These are phyloP conservation scores for Kodamaea laetipori DNA, from an alignment of 805 yeast genomes.

Conservation along the genomic window DNA sequence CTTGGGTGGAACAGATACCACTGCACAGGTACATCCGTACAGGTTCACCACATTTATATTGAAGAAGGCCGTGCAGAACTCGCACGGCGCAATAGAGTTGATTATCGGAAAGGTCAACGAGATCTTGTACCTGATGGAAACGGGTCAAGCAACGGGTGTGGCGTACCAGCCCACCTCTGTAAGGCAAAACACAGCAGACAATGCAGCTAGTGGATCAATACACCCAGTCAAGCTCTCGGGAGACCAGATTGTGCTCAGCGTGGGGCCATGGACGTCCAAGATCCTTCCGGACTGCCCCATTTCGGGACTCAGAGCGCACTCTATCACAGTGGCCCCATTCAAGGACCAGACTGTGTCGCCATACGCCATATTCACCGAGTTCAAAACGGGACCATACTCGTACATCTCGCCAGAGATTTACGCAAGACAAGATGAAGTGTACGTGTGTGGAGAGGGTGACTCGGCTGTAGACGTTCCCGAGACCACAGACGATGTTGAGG, in stretches of 20 bases:
- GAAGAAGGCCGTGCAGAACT: constrained; percentile 68
- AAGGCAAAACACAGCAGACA: constrained; percentile 16
- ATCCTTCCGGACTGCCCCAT: constrained; percentile 92
- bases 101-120: constrained; percentile 82
- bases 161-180: constrained; percentile 54
- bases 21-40: constrained; percentile 97
- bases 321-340: constrained; percentile 85
- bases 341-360: constrained; percentile 76
- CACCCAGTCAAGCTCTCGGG: constrained; percentile 54
- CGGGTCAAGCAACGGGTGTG: constrained; percentile 73
- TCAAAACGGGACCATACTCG: constrained; percentile 63
- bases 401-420: constrained; percentile 92
- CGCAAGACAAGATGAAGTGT: constrained; percentile 93
- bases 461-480: constrained; percentile 89
- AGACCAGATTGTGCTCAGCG: constrained; percentile 78
- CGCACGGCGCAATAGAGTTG: constrained; percentile 77
- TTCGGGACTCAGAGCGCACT: constrained; percentile 91
- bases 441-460: constrained; percentile 97
- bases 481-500: constrained; percentile 90
- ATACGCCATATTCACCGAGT: constrained; percentile 90
- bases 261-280: constrained; percentile 97
- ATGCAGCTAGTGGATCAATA: constrained; percentile 25
- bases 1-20: constrained; percentile 81
- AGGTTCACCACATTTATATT: constrained; percentile 85
- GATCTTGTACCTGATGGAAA: constrained; percentile 58